Evolutionary conservation across 257 asterid genomes (phyloP).

Genomic region (Lycium ferocissimum): DNA sequence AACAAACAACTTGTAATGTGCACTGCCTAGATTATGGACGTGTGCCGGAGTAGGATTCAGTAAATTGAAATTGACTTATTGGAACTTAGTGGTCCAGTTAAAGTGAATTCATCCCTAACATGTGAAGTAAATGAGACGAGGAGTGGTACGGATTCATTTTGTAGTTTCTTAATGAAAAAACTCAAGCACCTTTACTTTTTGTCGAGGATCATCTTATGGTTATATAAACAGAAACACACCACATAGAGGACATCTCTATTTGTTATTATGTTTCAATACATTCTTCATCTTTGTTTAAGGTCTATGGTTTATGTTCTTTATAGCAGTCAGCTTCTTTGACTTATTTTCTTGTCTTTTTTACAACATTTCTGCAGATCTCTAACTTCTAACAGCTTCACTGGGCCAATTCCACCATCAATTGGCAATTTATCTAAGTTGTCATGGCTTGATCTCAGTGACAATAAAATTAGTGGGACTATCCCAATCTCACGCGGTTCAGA

Average conservation of each 20-base stretch:
- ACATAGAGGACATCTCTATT: background rate
- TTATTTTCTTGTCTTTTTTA: background rate
- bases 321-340: background rate
- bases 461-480: slow-evolving; percentile 67
- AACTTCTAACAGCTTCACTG: slow-evolving; percentile 70
- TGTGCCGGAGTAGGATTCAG: background rate
- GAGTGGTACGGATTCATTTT: slow-evolving; percentile 8
- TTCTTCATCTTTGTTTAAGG: slow-evolving; percentile 15
- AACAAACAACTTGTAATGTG: background rate
- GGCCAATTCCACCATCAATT: slow-evolving; percentile 77
- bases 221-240: background rate
- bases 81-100: slow-evolving; percentile 14
- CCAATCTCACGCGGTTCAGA: slow-evolving; percentile 62
- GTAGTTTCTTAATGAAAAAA: background rate
- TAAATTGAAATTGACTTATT: slow-evolving; percentile 14
- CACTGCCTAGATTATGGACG: background rate
- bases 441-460: slow-evolving; percentile 86
- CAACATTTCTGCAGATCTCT: slow-evolving; percentile 52
- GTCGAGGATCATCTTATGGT: background rate
- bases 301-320: background rate
- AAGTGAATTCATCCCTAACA: slow-evolving; percentile 8
- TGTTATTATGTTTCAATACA: background rate
- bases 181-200: background rate
- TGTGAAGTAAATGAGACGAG: background rate
- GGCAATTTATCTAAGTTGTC: slow-evolving; percentile 73